Base-by-base conservation (phyloP, 805 yeast genomes). In the Spathaspora gorwiae region DNA sequence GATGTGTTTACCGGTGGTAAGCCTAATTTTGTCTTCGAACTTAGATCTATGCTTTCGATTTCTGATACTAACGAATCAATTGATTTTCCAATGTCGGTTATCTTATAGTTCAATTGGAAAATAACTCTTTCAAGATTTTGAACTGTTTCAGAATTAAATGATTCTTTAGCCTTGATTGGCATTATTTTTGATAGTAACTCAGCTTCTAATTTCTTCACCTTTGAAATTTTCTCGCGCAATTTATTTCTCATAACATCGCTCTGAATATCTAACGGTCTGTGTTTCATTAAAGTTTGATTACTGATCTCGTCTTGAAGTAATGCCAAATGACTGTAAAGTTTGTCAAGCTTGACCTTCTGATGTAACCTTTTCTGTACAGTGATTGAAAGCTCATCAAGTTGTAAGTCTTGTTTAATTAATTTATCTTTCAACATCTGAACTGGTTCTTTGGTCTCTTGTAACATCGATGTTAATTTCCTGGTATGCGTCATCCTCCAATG, bases 211-310 rank as follows among this genome's bases (percentile, higher is more conserved):
- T 43, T 34, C 43, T 56, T 52, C 31, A 67, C 57, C 1, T 47
- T 47, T 2, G 50, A 47, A 13, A 65, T 48, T 46, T 68, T 68
- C 33, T 48, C 48, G 14, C 73, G 53, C 19, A 71, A 46, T 0
- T 45, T 50, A 6, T 30, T 52, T 50, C 60, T 61, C 39, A 67
- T 45, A 9, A 49, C 42, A 26, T 59, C 63, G 27, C 59, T 62
- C 7, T 55, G 56, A 13, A 61, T 54, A 42, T 68, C 73, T 27
- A 71, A 55, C 26, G 67, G 67, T 19, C 64, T 50, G 30, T 53
- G 55, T 40, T 47, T 54, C 10, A 49, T 36, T n/a, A 36, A n/a
- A 6, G 33, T 30, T 2, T 46, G 35, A n/a, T 42, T 37, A 19
- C 32, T 42, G 6, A 51, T 27, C 6, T 43, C 33, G 3, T 48